Evolutionary conservation across 352 stramenopile species (phyloP), one percentile per base, ranked within the genome.

Genomic region (Phytophthora constricta): DNA sequence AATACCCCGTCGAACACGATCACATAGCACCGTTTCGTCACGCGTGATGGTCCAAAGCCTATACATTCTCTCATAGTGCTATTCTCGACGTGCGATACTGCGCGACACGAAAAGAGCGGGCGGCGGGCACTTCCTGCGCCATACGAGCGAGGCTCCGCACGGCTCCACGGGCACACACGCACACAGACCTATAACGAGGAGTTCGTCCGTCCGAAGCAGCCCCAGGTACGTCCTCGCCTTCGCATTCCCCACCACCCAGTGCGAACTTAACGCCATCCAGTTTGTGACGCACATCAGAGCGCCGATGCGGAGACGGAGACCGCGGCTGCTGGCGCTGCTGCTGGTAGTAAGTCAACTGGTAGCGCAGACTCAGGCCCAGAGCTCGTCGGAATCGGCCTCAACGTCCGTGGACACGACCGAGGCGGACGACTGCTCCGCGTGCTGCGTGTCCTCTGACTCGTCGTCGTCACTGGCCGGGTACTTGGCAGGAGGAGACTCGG

Each of bases 401-500:
- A 1, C 31, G 9, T 59, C 49, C 25, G 47, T 25, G 0, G 42
- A 60, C 10, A 68, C 59, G 4, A 79, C 68, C 5, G 63, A 60
- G 43, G 62, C 73, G 1, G 86, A 95, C 53, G 72, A 93, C 53
- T 95, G 86, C 59, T 78, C 73, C 7, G 73, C 76, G 9, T 94
- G 86, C 53, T 94, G 86, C 43, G 54, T 58, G 14, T 17, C 57
- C 23, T 48, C 49, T 27, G 51, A 57, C 23, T 82, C 74, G 20
- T 68, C 69, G 14, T n/a, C 46, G 23, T 68, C 74, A 37, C 54
- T 69, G n/a, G n/a, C n/a, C n/a, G n/a, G n/a, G n/a, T n/a, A n/a
- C n/a, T n/a, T n/a, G 7, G 49, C 58, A 31, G 57, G 54, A 50
- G 69, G 60, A 22, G 65, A 80, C 39, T 47, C 57, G 33, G 65